Evolutionary conservation across 495 filamentous ascomycete genomes (phyloP), one percentile per base, ranked within the genome.

Genomic region (Penicillium desertorum): DNA sequence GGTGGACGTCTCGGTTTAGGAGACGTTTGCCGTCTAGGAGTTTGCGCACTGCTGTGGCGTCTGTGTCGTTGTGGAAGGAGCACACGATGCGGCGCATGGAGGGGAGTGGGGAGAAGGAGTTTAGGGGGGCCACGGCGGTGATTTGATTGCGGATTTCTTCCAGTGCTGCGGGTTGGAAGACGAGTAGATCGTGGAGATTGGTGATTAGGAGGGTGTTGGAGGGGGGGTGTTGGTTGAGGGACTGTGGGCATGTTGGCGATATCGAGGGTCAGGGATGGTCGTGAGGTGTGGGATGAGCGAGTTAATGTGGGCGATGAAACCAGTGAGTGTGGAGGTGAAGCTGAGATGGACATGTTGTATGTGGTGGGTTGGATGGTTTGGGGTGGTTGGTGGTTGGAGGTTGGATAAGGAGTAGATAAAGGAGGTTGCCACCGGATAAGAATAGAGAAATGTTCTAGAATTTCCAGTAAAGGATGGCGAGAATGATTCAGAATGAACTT

Each of bases 181-280:
- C 86, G 51, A 83, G 76, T 16, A 83, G 78, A 66, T 91, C 84
- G 63, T 86, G 76, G 34, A 98, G 86, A 72, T 96, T 77, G 62
- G 91, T 94, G 72, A 98, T 91, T 55, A 98, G 81, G 49, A 98
- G 89, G 0, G 92, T 97, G 76, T 98, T 98, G 57, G 90, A 88
- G 34, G 93, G 91, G 91, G 22, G 88, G 85, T 3, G 89, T 83
- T 6, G 94, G 93, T 65, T 86, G 82, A n/a, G 77, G 75, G 25
- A 96, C 79, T 3, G 90, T 81, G 34, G 93, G 93, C 19, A 97
- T 69, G 67, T 79, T 86, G 58, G 86, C 86, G 34, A 98, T 80
- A 70, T 97, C 93, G 55, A 98, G 79, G 5, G 86, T 87, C 51
- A 94, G 82, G n/a, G 80, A 79, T 41, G 83, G 79, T 49, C 67